Base-by-base conservation (phyloP, 495 filamentous ascomycete genomes). In the Symbiotaphrina buchneri region DNA sequence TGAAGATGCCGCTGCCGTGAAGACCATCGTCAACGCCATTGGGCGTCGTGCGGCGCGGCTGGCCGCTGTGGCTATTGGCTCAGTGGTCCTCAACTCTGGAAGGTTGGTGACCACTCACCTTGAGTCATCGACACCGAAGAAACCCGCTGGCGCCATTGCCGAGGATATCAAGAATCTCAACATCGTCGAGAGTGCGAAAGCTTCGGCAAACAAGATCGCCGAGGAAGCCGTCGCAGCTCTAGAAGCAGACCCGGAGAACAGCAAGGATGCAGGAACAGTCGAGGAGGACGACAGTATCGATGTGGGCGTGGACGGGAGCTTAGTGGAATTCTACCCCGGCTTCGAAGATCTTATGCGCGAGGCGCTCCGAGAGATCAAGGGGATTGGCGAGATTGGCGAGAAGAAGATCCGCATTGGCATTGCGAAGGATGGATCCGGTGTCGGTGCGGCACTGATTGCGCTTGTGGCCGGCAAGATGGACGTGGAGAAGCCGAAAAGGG, bases 401-500 rank as follows among this genome's bases (percentile, higher is more conserved):
- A 70, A 74, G 49, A 73, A 68, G 48, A 65, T 94, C 37, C 61
- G 78, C 25, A 91, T 94, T 41, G 84, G 82, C 8, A 80, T 93
- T 49, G 84, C 84, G 32, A 85, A 87, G 63, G 84, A 94, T 53
- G 84, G 84, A 28, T 76, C 68, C 35, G 84, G 84, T 32, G 84
- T 94, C 28, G 84, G 84, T 18, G 84, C 84, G 6, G 84, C 84
- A 29, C 49, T 94, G 41, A 92, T 91, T 50, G 84, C 84, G 20
- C 59, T 91, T 10, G 74, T 85, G 17, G 68, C 66, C 3, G 48
- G 45, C 11, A 16, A 27, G n/a, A n/a, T n/a, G n/a, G n/a, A n/a
- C n/a, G n/a, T n/a, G n/a, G n/a, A n/a, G n/a, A n/a, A n/a, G n/a
- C n/a, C n/a, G n/a, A n/a, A n/a, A n/a, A n/a, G n/a, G n/a, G n/a